Percentiles rank a stretch among this genome's conserved stretches.
phyloP scores from a whole-genome alignment of 257 asterid species.

The Agastache rugosa region DNA sequence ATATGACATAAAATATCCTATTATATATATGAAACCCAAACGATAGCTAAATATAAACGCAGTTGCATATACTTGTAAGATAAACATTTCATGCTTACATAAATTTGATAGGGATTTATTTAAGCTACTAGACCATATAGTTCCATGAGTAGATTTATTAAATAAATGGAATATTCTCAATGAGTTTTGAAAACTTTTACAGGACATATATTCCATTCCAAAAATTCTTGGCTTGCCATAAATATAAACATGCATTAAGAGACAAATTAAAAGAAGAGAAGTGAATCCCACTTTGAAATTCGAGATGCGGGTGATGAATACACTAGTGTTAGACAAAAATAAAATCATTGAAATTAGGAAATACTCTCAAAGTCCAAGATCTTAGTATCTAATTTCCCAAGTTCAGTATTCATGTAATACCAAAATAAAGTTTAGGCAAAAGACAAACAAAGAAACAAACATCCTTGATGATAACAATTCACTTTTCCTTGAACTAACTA shows the following conservation, averaged over 20 bases:
- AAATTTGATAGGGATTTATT: too few relatives aligned
- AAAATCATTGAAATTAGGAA: constrained; percentile 48
- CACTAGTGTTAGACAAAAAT: constrained; percentile 25
- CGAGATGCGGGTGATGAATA: constrained; percentile 16
- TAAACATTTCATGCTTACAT: too few relatives aligned
- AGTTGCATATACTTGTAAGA: too few relatives aligned
- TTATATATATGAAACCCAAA: too few relatives aligned
- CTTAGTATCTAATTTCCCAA: constrained; percentile 22
- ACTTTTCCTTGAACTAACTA: constrained; percentile 53
- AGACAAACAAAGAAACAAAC: constrained; percentile 72
- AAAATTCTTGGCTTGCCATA: constrained; percentile 15
- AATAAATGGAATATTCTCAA: too few relatives aligned
- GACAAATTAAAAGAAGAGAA: constrained; percentile 15
- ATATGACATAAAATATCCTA: too few relatives aligned
- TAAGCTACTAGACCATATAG: not conserved
- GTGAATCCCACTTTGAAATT: constrained; percentile 21
- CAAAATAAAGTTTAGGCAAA: constrained; percentile 37
- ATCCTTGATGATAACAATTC: constrained; percentile 72
- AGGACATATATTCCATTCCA: constrained; percentile 29
- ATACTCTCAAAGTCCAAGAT: constrained; percentile 33
- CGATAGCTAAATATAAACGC: too few relatives aligned
- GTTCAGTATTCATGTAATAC: constrained; percentile 14
- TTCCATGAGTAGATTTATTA: not conserved
- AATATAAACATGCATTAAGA: not conserved
- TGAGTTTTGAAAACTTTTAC: not conserved